These are phyloP conservation scores for Colletotrichum incanum DNA, from an alignment of 2,329 filamentous ascomycete species.

Conservation along the genomic window DNA sequence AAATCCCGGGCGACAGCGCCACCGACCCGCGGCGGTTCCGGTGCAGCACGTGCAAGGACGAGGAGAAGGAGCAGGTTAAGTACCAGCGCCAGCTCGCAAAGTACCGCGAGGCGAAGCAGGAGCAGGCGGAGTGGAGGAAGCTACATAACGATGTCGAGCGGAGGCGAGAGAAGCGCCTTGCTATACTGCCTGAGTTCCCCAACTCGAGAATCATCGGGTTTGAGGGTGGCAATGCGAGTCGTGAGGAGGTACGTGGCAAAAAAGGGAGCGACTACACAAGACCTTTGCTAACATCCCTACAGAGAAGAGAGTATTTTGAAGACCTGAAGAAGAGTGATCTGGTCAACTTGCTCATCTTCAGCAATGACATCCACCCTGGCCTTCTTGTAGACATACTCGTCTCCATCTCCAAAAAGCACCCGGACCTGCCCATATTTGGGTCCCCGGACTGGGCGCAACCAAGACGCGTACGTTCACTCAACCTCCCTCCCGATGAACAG, in stretches of 20 bases:
- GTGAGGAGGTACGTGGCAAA: conserved; percentile 48
- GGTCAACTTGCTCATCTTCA: conserved; percentile 58
- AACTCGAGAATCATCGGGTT: conserved; percentile 59
- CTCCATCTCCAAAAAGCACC: conserved; percentile 60
- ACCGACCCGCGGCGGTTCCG: conserved; percentile 42
- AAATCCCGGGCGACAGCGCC: conserved; percentile 36
- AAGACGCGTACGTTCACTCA: conserved; percentile 13
- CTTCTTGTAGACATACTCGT: conserved; percentile 60
- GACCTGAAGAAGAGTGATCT: conserved; percentile 56
- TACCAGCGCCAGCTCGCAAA: conserved; percentile 38
- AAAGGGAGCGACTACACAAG: background rate
- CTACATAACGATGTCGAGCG: conserved; percentile 50
- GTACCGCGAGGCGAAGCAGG: conserved; percentile 43
- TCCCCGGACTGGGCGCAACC: conserved; percentile 57
- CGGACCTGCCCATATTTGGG: conserved; percentile 60
- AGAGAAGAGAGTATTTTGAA: conserved; percentile 60
- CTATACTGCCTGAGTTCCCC: conserved; percentile 52
- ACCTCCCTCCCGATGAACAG: too few relatives aligned
- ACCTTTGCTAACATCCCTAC: background rate
- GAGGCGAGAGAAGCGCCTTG: conserved; percentile 52
- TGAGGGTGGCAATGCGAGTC: conserved; percentile 52
- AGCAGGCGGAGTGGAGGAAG: conserved; percentile 43
- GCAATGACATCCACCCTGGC: conserved; percentile 58
- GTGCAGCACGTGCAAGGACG: conserved; percentile 43
- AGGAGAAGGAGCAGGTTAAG: conserved; percentile 42